These are phyloP conservation scores for Penicillium waksmanii DNA, from an alignment of 495 filamentous ascomycete species.

Conservation along the genomic window DNA sequence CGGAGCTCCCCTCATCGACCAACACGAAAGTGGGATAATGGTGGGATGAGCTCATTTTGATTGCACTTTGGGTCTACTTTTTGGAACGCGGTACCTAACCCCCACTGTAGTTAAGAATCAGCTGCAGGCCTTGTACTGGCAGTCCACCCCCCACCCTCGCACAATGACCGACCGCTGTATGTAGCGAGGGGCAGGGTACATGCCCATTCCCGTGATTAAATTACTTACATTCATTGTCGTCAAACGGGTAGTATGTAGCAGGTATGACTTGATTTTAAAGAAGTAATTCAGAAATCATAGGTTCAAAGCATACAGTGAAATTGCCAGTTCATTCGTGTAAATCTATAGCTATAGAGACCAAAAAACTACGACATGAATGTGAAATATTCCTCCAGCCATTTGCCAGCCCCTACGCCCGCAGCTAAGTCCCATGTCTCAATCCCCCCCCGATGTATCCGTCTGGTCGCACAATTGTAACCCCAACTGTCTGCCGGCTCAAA, in stretches of 20 bases:
- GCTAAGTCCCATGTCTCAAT: slow-evolving; percentile 56
- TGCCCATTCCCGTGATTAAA: neutral
- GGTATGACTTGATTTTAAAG: too few relatives aligned
- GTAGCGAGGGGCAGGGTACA: neutral
- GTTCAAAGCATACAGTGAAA: too few relatives aligned
- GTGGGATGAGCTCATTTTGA: slow-evolving; percentile 16
- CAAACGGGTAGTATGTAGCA: too few relatives aligned
- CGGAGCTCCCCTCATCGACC: slow-evolving; percentile 10
- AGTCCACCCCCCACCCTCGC: slow-evolving; percentile 9
- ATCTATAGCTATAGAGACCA: neutral
- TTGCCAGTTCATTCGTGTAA: too few relatives aligned
- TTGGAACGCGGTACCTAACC: slow-evolving; percentile 2
- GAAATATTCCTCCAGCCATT: slow-evolving; percentile 66
- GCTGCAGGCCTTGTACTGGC: neutral
- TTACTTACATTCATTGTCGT: neutral
- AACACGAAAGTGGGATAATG: slow-evolving; percentile 22
- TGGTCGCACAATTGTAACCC: slow-evolving; percentile 64
- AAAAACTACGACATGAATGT: slow-evolving; percentile 22
- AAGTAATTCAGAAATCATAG: too few relatives aligned
- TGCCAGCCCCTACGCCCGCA: slow-evolving; percentile 47
- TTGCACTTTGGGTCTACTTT: neutral
- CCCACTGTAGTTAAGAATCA: slow-evolving; percentile 13
- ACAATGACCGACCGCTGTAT: neutral
- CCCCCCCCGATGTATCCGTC: slow-evolving; percentile 72
- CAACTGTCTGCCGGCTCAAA: slow-evolving; percentile 52